Conservation (phyloP, 495 filamentous ascomycete species). For the Aeminium ludgeri region DNA sequence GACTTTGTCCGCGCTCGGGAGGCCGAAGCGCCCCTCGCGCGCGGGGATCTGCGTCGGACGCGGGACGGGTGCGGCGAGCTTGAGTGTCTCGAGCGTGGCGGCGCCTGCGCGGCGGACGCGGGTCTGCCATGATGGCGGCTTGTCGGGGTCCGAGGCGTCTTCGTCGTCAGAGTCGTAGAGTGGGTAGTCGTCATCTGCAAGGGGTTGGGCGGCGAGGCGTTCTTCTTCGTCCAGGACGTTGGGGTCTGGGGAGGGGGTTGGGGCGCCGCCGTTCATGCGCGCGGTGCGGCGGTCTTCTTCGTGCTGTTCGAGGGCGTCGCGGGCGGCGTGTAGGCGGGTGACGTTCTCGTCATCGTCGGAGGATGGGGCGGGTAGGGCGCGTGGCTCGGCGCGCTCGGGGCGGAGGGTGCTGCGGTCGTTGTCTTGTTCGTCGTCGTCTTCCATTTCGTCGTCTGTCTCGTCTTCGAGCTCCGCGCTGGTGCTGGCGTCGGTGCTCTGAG, state of each 20-base stretch:
- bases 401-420: conserved; percentile 26
- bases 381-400: conserved; percentile 34
- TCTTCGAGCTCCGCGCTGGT: conserved; percentile 43
- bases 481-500: conserved; percentile 52
- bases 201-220: conserved; percentile 43
- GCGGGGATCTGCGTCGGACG: conserved; percentile 41
- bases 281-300: conserved; percentile 32
- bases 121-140: no score
- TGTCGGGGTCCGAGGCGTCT: no score
- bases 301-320: conserved; percentile 31
- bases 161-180: conserved; percentile 90
- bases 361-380: conserved; percentile 37
- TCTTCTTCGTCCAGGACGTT: conserved; percentile 61
- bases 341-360: conserved; percentile 28
- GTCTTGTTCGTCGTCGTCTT: conserved; percentile 35
- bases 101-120: conserved; percentile 28
- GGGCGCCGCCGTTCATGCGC: conserved; percentile 21
- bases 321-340: conserved; percentile 30
- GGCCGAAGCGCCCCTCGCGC: conserved; percentile 32
- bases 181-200: conserved; percentile 49
- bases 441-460: conserved; percentile 44
- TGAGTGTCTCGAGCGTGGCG: conserved; percentile 30
- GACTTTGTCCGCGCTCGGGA: conserved; percentile 30
- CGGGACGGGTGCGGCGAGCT: conserved; percentile 40
- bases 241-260: conserved; percentile 15